Base-by-base conservation (phyloP, 202 grass and related monocot genomes). In the Brachypodium distachyon region DNA sequence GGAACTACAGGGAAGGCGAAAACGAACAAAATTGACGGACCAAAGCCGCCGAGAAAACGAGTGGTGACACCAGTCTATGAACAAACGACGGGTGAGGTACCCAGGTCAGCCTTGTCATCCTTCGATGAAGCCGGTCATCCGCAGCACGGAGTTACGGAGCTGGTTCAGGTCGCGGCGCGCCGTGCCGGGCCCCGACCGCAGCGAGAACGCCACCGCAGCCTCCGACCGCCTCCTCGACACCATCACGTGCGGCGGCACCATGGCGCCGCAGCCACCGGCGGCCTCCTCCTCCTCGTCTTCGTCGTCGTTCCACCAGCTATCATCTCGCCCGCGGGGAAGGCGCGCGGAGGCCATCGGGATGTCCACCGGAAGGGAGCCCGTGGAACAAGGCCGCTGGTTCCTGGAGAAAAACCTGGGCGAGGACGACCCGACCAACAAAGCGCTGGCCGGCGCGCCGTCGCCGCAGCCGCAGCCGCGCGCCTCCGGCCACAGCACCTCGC, bases 41-140 rank as follows among this genome's bases (percentile, higher is more conserved):
- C 66, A 46, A 34, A n/a, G 37, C 27, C 6, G 47, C 9, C 36
- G 57, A 12, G 13, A 78, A 63, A 9, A 33, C 55, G 8, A 12
- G 6, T 6, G 57, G 11, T 4, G 59, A 43, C n/a, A n/a, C 56
- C 19, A 72, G 28, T 56, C 23, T 18, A 32, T 14, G 12, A 21
- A 72, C 77, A 51, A 27, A 3, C 4, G 13, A 52, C 18, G 18
- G 54, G n/a, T n/a, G n/a, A n/a, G n/a, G n/a, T n/a, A n/a, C n/a
- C n/a, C n/a, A n/a, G n/a, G 73, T 27, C 56, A 56, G 46, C 36
- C 78, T 68, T 23, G 56, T 88, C 82, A 89, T 81, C 80, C 84
- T 84, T 93, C 91, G 14, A 90, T 82, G 81, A 91, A 94, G 0
- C 91, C 85, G 17, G 88, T 94, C 85, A 94, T 84, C 4, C 85